A percentile compares a stretch with the other conserved stretches of the same genome.
phyloP scores from a whole-genome alignment of 2,329 filamentous ascomycete species.

The Sclerotinia nivalis region DNA sequence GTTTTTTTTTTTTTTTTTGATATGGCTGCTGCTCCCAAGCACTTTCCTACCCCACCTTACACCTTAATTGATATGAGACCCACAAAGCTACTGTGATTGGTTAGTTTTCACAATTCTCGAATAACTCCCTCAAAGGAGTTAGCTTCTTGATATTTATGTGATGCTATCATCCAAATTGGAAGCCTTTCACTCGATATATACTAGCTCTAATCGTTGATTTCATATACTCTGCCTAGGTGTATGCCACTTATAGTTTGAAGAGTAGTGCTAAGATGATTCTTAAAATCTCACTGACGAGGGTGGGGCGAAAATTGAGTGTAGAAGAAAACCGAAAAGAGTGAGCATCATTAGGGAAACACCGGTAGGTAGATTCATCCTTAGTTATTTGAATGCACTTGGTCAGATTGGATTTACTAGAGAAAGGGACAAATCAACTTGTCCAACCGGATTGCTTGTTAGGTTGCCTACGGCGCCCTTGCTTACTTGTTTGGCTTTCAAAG shows the following conservation, averaged over 20 bases:
- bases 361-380: not conserved
- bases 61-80: not conserved
- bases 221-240: too few species aligned
- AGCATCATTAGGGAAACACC: not conserved
- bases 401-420: not conserved
- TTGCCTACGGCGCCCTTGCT: not conserved
- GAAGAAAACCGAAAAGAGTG: too few species aligned
- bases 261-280: not conserved
- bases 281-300: not conserved
- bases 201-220: not conserved
- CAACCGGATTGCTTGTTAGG: not conserved
- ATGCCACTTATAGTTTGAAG: too few species aligned
- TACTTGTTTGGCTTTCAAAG: not conserved
- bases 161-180: not conserved
- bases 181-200: not conserved
- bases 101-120: not conserved
- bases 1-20: not conserved
- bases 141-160: too few species aligned
- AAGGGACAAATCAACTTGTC: not conserved
- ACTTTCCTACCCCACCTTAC: constrained; percentile 1
- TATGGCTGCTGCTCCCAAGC: not conserved
- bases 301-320: not conserved
- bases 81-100: not conserved
- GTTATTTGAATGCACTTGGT: not conserved
- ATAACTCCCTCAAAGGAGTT: not conserved